A percentile compares a stretch with the other conserved stretches of the same genome.
phyloP scores from a whole-genome alignment of 2,329 filamentous ascomycete species.

The Arthrinium puccinioides region DNA sequence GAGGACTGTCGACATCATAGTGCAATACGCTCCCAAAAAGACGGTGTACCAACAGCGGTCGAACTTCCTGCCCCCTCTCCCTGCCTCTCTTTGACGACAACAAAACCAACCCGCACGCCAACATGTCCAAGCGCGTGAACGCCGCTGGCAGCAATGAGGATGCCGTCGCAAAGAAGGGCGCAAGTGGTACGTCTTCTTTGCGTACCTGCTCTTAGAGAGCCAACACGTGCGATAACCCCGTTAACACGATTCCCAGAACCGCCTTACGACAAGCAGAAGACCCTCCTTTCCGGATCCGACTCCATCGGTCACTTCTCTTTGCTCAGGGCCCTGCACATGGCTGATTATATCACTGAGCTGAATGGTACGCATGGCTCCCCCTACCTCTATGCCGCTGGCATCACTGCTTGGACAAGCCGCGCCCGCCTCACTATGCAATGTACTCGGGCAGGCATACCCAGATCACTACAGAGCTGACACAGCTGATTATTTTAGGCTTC shows the following conservation, averaged over 20 bases:
- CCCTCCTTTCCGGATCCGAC: conserved; percentile 60
- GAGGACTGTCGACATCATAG: no score
- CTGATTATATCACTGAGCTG: conserved; percentile 77
- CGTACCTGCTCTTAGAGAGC: not conserved
- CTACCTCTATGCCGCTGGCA: no score
- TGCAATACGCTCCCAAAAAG: no score
- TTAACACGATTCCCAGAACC: conserved; percentile 3
- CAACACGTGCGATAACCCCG: not conserved
- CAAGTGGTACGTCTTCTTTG: conserved; percentile 29
- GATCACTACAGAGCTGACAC: no score
- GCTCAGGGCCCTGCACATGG: conserved; percentile 64
- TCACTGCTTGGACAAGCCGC: no score
- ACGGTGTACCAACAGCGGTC: conserved; percentile 1
- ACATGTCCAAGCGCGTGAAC: conserved; percentile 59
- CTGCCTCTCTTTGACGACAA: not conserved
- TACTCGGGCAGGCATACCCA: no score
- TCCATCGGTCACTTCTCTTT: conserved; percentile 69
- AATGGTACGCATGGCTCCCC: conserved; percentile 52
- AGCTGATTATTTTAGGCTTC: conserved; percentile 47
- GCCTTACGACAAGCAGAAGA: conserved; percentile 71
- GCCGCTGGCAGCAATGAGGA: conserved; percentile 38
- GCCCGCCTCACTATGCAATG: no score
- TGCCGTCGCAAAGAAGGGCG: conserved; percentile 31
- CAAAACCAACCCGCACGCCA: conserved; percentile 7
- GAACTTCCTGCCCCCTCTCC: not conserved